phyloP scores from a whole-genome alignment of 306 rosid genomes.

The Rosa lucieae region DNA sequence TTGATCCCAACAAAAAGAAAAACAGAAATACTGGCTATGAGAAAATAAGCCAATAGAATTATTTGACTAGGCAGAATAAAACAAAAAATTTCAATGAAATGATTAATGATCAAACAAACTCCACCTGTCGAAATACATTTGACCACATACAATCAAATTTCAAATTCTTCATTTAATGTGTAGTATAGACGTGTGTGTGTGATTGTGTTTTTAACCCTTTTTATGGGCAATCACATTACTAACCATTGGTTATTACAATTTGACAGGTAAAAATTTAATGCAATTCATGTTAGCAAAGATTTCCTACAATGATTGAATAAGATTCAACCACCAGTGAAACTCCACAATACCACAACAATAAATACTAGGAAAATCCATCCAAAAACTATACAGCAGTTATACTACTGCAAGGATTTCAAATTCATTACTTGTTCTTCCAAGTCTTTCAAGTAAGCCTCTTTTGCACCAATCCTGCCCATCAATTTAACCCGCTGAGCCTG shows the following conservation, averaged over 20 bases:
- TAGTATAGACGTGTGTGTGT: not conserved
- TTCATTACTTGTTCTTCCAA: conserved; percentile 38
- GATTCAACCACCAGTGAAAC: not conserved
- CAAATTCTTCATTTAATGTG: not conserved
- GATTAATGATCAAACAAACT: not conserved
- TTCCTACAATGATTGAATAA: not conserved
- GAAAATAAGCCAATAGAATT: not conserved
- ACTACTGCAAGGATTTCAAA: not conserved
- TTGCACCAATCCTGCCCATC: conserved; percentile 23
- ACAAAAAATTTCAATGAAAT: not conserved
- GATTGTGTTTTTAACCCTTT: not conserved
- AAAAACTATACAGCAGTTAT: not conserved
- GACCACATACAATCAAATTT: not conserved
- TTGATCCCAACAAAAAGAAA: not conserved
- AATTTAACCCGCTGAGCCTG: conserved; percentile 22
- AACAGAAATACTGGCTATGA: not conserved
- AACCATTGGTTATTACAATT: not conserved
- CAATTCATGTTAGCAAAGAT: not conserved
- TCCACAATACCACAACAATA: not conserved
- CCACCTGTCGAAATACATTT: not conserved
- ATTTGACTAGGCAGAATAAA: not conserved
- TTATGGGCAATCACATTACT: not conserved
- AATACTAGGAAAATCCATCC: not conserved
- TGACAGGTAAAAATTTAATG: not conserved
- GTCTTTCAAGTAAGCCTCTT: conserved; percentile 34